Evolutionary conservation across 257 asterid genomes (phyloP).

Genomic region (Ophiorrhiza pumila): DNA sequence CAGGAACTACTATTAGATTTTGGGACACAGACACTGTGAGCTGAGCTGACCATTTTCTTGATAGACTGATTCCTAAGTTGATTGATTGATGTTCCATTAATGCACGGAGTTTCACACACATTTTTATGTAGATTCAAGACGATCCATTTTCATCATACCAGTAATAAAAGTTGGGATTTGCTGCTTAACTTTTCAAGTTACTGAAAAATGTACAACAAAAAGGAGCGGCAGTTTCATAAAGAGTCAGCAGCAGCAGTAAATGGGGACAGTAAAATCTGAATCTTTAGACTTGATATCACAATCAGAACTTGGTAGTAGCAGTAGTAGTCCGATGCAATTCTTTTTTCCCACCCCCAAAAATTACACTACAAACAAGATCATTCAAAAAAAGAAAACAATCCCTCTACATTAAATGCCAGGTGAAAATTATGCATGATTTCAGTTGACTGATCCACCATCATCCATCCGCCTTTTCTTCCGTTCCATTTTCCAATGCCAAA

Average conservation of each 20-base stretch:
- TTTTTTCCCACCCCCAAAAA: not conserved
- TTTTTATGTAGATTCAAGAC: conserved; percentile 14
- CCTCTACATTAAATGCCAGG: conserved; percentile 34
- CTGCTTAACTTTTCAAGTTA: conserved; percentile 13
- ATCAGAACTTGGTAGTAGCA: conserved; percentile 26
- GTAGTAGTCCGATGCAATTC: not conserved
- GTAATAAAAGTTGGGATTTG: conserved; percentile 12
- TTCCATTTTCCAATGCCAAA: conserved; percentile 10
- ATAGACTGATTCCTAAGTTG: conserved; percentile 5
- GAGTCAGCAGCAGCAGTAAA: not conserved
- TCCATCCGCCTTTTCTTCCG: conserved; percentile 15
- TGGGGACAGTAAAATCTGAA: conserved; percentile 24
- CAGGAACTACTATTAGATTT: not conserved
- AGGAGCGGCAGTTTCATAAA: conserved; percentile 23
- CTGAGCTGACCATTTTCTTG: not conserved
- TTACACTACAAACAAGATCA: conserved; percentile 29
- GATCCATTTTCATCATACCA: not conserved
- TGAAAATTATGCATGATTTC: too few relatives aligned
- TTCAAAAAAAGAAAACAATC: conserved; percentile 11
- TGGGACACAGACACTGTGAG: not conserved
- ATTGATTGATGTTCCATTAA: conserved; percentile 18
- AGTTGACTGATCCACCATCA: conserved; percentile 12
- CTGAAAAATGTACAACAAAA: conserved; percentile 4
- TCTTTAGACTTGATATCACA: conserved; percentile 20
- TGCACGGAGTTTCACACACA: conserved; percentile 18